A percentile compares a stretch with the other conserved stretches of the same genome.
phyloP scores from a whole-genome alignment of 352 stramenopile genomes.

The Phytophthora macrochlamydospora region DNA sequence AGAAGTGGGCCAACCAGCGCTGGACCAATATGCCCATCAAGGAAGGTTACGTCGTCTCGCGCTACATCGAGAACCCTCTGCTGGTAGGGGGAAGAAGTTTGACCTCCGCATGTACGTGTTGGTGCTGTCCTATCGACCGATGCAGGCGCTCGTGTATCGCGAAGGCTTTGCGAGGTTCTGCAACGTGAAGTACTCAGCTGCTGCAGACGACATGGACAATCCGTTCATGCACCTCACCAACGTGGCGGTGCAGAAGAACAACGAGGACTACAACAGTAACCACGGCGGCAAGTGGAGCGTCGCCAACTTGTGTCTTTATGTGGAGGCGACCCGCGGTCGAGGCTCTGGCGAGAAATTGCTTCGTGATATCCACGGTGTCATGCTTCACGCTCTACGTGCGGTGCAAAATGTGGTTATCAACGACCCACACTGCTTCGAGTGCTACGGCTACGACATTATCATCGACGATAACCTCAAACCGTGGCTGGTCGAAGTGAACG shows the following conservation, averaged over 20 bases:
- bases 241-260: conserved; percentile 91
- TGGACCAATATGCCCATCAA: conserved; percentile 74
- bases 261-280: conserved; percentile 91
- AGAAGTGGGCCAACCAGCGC: conserved; percentile 87
- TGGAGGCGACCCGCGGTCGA: conserved; percentile 73
- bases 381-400: conserved; percentile 84
- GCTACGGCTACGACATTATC: conserved; percentile 96
- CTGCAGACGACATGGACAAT: conserved; percentile 90
- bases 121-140: conserved; percentile 88
- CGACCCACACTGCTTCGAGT: conserved; percentile 94
- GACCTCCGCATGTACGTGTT: conserved; percentile 93
- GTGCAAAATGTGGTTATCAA: conserved; percentile 95
- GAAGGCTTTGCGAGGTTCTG: conserved; percentile 94
- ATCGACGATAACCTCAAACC: conserved; percentile 92
- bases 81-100: conserved; percentile 94
- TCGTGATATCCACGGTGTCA: conserved; percentile 74
- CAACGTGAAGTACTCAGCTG: conserved; percentile 89
- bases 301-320: conserved; percentile 83
- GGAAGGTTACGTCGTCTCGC: conserved; percentile 89
- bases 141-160: conserved; percentile 80
- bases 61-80: conserved; percentile 91
- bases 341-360: conserved; percentile 65
- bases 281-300: conserved; percentile 93
- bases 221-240: conserved; percentile 91
- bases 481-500: conserved; percentile 93